Conservation (phyloP, 2,329 filamentous ascomycete genomes). For the Nectriaceae sp. region DNA sequence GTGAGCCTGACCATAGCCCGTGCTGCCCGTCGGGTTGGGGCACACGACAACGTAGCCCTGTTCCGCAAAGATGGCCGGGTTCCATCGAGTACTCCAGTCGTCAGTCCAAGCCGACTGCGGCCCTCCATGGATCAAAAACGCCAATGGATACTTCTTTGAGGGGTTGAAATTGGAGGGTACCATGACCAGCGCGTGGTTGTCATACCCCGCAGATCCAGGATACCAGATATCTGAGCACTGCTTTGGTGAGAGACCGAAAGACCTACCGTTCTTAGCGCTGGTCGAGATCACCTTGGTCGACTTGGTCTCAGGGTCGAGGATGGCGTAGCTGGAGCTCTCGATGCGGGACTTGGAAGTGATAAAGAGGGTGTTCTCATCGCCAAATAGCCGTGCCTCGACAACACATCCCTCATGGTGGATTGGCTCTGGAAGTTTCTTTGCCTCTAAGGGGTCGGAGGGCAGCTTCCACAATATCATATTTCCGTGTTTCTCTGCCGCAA, state of each 20-base stretch:
- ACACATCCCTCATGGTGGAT: conserved; percentile 58
- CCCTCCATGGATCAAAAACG: conserved; percentile 80
- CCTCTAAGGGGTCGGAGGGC: conserved; percentile 54
- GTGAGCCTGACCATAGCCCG: conserved; percentile 78
- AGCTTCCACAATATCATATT: conserved; percentile 63
- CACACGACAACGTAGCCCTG: conserved; percentile 83
- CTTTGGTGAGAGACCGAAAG: conserved; percentile 63
- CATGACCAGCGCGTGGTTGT: conserved; percentile 69
- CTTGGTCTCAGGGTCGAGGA: conserved; percentile 52
- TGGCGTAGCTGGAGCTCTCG: conserved; percentile 70
- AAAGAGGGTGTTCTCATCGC: conserved; percentile 54
- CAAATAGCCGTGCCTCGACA: conserved; percentile 53
- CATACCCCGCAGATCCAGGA: conserved; percentile 61
- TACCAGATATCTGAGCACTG: conserved; percentile 73
- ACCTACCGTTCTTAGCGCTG: conserved; percentile 63
- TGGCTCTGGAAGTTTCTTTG: conserved; percentile 48
- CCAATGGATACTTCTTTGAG: conserved; percentile 74
- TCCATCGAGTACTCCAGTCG: conserved; percentile 82
- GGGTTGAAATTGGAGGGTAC: conserved; percentile 68
- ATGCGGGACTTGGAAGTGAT: conserved; percentile 68
- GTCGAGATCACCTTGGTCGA: conserved; percentile 57
- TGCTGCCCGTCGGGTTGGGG: conserved; percentile 82
- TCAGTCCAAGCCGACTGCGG: conserved; percentile 78
- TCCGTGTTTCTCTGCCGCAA: conserved; percentile 73
- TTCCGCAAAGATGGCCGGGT: conserved; percentile 82